Base-by-base conservation (phyloP, 257 asterid genomes). In the Rauvolfia tetraphylla region DNA sequence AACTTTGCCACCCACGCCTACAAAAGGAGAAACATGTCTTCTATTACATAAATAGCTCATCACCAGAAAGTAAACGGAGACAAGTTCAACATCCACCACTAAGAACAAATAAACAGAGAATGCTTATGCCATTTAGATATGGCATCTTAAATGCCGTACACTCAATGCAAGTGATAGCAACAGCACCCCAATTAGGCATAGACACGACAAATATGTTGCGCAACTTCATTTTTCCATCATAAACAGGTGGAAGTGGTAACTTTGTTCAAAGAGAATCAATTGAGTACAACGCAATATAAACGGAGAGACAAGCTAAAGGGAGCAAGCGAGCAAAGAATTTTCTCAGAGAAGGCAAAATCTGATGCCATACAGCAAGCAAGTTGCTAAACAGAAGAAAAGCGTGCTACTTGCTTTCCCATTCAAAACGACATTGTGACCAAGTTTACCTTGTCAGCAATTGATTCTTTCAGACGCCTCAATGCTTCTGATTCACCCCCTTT, bases 401-500 rank as follows among this genome's bases (percentile, higher is more conserved):
- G 46, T 14, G 56, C 72, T n/a, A 22, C 1, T 59, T 13, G 6
- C 3, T 58, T 27, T 41, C 18, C 29, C 14, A 22, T 27, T 48
- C 34, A 34, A 68, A 10, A 29, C 56, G 18, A 62, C 36, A 23
- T 58, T 48, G 25, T 51, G 67, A 71, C 58, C 41, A 38, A 3
- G 29, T 49, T 39, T 79, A 93, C 99, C 97, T 89, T 88, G 84
- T 90, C 81, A 17, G 88, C 83, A 31, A 95, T 83, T 22, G 96
- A 89, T 81, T 86, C 97, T 69, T 82, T 84, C 86, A 92, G 73
- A 77, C 98, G 91, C 87, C 81, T 85, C 68, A 95, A 81, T 75
- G 97, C 99, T 88, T 95, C 99, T 39, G 96, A 84, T 88, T 92
- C 99, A 78, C 99, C 98, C 57, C 99, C 99, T 87, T 51, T 87